Base-by-base conservation (phyloP, 768 basidiomycete genomes). In the Phlebiopsis gigantea region DNA sequence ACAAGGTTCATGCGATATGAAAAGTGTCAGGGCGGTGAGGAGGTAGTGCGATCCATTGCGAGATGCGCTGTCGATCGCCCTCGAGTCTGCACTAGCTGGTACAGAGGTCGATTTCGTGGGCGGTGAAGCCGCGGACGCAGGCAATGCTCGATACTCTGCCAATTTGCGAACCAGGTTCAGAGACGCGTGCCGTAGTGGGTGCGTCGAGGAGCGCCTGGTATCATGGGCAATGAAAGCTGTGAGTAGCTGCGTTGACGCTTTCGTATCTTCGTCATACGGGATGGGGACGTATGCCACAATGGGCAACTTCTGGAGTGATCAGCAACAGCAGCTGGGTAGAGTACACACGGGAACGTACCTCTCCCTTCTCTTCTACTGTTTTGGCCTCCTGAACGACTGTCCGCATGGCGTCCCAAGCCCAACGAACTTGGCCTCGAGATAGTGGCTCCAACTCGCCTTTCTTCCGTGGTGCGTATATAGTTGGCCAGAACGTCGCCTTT, bases 1-100 rank as follows among this genome's bases (percentile, higher is more conserved):
- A 63, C 97, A 99, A 0, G 97, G 97, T 64, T 99, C 97, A 71
- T 99, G 96, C 9, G 93, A 92, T 53, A 84, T 82, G 74, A 98
- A 98, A 24, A 98, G 76, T 1, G 85, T 83, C 17, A 85, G 79
- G 1, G 85, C 84, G 0, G 93, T 98, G 24, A 98, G 78, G 44
- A 98, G 85, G 71, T 99, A 99, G 65, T 89, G 87, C 1, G 85
- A 73, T 14, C 90, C 88, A 62, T 90, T 92, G 21, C 53, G 57
- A 2, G 30, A 39, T 56, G 51, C 14, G 24, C 46, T 0, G 7
- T 22, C 34, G 46, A 8, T 3, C 17, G 12, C 34, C 17, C 34
- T 39, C 3, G 8, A 17, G 34, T 39, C 34, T 39, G 12, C 34
- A 9, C 4, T 39, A 39, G 34, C 34, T 12, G 31, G 19, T 2